Base-by-base conservation (phyloP, 2,329 filamentous ascomycete species). In the Botrytis fragariae region DNA sequence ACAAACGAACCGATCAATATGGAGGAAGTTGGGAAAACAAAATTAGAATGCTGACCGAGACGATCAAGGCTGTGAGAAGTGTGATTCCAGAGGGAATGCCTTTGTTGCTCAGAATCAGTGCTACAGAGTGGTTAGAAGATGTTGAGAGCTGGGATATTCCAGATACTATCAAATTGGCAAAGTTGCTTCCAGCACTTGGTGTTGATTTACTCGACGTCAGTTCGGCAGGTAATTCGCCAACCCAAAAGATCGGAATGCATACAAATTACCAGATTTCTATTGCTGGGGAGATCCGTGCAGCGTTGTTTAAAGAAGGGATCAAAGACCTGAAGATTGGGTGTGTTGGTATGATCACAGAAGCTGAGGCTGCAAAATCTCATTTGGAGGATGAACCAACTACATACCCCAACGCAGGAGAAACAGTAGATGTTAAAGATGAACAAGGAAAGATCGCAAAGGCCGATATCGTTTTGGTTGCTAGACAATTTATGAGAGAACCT, bases 191-290 rank as follows among this genome's bases (percentile, higher is more conserved):
- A 0, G 88, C 87, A 0, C 85, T 87, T 20, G 95, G 95, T 44
- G 87, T 97, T 61, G 95, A 98, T 81, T 84, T 97, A 25, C 86
- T 97, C 44, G 95, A 98, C 81, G 89, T 97, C 73, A 94, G 91
- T 77, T 91, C 90, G 1, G 93, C 90, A 48, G 95, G 93, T 57
- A 92, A 93, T 80, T 87, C 90, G 80, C 82, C 85, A 51, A 81
- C 82, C 62, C 90, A 92, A 80, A 64, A 37, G 22, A 61, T 79
- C 12, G 65, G 67, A 32, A 78, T 86, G 20, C 87, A 88, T 62
- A 89, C 90, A 1, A 88, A 87, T 57, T 95, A 93, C 85, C 94
- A 97, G 84, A 87, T 90, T 35, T 89, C 90, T 59, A 89, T 96
- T 72, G 92, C 93, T 0, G 88, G 89, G 64, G 85, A 86, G 45